These are phyloP conservation scores for Blumeria hordei DNA, from an alignment of 2,329 filamentous ascomycete genomes.

Conservation along the genomic window DNA sequence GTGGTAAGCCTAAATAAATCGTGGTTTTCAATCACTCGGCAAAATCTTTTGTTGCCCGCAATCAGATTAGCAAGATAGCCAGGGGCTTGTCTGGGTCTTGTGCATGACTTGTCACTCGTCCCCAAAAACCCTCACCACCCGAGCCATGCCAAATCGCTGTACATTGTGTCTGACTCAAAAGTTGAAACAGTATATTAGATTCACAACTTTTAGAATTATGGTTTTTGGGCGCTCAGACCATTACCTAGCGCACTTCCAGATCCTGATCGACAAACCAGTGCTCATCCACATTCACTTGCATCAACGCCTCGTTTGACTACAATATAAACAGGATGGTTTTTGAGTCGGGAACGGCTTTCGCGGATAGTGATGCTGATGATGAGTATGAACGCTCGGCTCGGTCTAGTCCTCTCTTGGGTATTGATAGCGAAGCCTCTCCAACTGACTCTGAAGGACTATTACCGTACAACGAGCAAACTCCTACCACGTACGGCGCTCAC, in stretches of 20 bases:
- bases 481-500: conserved; percentile 50
- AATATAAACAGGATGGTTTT: conserved; percentile 22
- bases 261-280: not conserved
- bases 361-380: conserved; percentile 62
- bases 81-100: too few relatives aligned
- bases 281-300: not conserved
- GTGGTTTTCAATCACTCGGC: too few relatives aligned
- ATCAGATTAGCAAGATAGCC: too few relatives aligned
- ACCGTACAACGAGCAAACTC: conserved; percentile 45
- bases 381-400: conserved; percentile 55
- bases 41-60: too few relatives aligned
- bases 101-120: too few relatives aligned
- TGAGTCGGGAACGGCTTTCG: conserved; percentile 43
- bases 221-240: not conserved
- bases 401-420: conserved; percentile 38
- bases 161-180: too few relatives aligned
- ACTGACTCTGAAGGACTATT: conserved; percentile 48
- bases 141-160: too few relatives aligned
- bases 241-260: not conserved
- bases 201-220: too few relatives aligned
- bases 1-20: too few relatives aligned
- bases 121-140: too few relatives aligned
- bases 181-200: too few relatives aligned
- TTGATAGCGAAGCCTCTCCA: conserved; percentile 43
- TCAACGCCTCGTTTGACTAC: not conserved